A percentile compares a stretch with the other conserved stretches of the same genome.
Conservation (phyloP, 2,329 filamentous ascomycete genomes). For the Peltaster fructicola region DNA sequence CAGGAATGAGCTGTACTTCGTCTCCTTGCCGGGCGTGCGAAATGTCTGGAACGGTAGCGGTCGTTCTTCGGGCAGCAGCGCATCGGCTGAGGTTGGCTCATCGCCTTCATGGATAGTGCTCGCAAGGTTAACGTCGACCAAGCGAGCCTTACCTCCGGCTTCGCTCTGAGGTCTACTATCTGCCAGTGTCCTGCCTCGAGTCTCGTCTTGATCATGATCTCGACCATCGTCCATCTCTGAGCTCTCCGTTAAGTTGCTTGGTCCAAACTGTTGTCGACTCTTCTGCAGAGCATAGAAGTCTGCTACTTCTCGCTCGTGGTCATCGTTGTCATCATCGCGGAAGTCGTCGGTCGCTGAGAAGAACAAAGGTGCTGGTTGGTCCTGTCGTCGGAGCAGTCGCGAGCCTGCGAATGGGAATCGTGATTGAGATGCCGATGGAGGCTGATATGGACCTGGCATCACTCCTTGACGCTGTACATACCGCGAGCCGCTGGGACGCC, state of each 20-base stretch:
- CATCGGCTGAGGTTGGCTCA: slow-evolving; percentile 18
- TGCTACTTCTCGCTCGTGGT: slow-evolving; percentile 79
- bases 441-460: slow-evolving; percentile 44
- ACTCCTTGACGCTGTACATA: slow-evolving; percentile 32
- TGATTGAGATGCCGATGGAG: slow-evolving; percentile 48
- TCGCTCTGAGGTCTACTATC: slow-evolving; percentile 25
- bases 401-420: slow-evolving; percentile 69
- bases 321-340: slow-evolving; percentile 80
- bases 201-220: slow-evolving; percentile 21
- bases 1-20: slow-evolving; percentile 25
- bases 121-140: slow-evolving; percentile 79
- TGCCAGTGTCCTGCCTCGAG: slow-evolving; percentile 21
- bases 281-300: slow-evolving; percentile 84
- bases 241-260: slow-evolving; percentile 68
- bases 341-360: slow-evolving; percentile 83
- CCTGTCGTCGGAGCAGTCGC: slow-evolving; percentile 50
- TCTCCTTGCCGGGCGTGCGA: slow-evolving; percentile 24
- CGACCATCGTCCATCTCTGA: slow-evolving; percentile 58
- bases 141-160: slow-evolving; percentile 38
- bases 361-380: slow-evolving; percentile 68
- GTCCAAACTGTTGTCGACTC: slow-evolving; percentile 74
- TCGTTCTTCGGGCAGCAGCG: slow-evolving; percentile 27
- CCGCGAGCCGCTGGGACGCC: slow-evolving; percentile 28
- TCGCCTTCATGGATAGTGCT: slow-evolving; percentile 37
- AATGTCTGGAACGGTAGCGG: slow-evolving; percentile 40